phyloP scores from a whole-genome alignment of 306 rosid species.

The Cicer chorassanicum region DNA sequence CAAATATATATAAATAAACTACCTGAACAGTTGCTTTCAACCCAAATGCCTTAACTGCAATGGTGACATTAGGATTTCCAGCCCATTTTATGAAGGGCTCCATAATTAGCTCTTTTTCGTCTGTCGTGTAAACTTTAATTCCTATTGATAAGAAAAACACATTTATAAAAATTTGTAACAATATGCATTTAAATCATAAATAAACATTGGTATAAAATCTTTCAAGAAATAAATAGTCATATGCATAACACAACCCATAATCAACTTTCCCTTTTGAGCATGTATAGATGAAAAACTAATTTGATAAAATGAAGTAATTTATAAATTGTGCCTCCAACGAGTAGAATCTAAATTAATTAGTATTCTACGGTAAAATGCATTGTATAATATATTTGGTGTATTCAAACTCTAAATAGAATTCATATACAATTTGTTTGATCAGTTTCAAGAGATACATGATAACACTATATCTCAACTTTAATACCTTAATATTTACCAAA shows the following conservation, averaged over 20 bases:
- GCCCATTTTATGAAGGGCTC: slow-evolving; percentile 90
- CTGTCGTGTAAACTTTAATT: slow-evolving; percentile 84
- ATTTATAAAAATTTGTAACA: not conserved
- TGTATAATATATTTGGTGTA: no score
- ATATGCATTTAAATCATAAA: slow-evolving; percentile 12
- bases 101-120: slow-evolving; percentile 91
- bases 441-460: no score
- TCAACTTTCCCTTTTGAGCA: not conserved
- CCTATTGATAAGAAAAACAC: slow-evolving; percentile 51
- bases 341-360: no score
- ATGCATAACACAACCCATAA: not conserved
- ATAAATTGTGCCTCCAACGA: not conserved
- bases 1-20: not conserved
- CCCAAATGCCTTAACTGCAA: slow-evolving; percentile 78
- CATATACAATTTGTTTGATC: no score
- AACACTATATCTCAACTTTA: no score
- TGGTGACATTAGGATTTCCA: slow-evolving; percentile 74
- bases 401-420: no score
- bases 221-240: slow-evolving; percentile 9
- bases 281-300: no score
- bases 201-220: no score
- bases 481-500: no score
- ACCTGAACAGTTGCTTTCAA: slow-evolving; percentile 87
- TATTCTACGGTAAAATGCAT: no score
- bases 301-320: not conserved